Evolutionary conservation across 208 protist species (phyloP).

Genomic region (Tetramitus jugosus): DNA sequence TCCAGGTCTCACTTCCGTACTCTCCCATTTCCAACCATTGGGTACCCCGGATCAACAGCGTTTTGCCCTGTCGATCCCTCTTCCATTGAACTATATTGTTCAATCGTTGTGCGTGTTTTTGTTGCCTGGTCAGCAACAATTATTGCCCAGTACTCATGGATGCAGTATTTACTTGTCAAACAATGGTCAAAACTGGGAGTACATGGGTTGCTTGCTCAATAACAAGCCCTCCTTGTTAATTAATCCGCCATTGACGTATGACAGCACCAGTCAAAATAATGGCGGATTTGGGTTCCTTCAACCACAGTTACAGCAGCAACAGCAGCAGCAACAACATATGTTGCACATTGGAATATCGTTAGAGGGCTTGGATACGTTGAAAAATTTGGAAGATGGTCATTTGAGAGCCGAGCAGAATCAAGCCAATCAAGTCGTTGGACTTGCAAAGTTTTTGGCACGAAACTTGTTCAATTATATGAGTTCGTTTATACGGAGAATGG

Average conservation of each 20-base stretch:
- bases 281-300: background rate
- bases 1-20: background rate
- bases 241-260: background rate
- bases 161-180: constrained; percentile 10
- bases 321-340: background rate
- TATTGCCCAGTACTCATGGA: background rate
- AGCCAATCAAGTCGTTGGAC: background rate
- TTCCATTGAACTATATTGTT: no score
- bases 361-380: background rate
- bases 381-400: background rate
- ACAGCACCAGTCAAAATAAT: background rate
- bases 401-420: background rate
- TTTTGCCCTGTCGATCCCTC: background rate
- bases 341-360: background rate
- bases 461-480: constrained; percentile 10
- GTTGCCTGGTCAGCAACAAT: background rate
- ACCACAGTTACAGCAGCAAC: background rate
- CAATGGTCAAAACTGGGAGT: constrained; percentile 4
- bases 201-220: background rate
- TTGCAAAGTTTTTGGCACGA: background rate
- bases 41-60: background rate
- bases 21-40: background rate
- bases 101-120: background rate
- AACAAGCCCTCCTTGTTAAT: background rate
- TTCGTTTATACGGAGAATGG: background rate